Base-by-base conservation (phyloP, 2,329 filamentous ascomycete species). In the Colletotrichum musicola region DNA sequence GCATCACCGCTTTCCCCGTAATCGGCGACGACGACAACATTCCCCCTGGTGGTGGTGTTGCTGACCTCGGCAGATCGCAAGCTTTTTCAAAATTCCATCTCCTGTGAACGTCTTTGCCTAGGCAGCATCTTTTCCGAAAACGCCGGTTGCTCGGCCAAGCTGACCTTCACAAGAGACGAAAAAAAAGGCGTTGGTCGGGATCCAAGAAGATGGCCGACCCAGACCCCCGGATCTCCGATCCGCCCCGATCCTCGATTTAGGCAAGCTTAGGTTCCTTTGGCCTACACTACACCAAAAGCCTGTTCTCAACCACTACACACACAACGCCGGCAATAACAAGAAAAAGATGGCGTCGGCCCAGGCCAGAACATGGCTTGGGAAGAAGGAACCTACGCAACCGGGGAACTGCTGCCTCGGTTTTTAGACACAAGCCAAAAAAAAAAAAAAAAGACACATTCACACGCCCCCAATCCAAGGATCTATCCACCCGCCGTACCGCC, bases 201-300 rank as follows among this genome's bases (percentile, higher is more conserved):
- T 35, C 30, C 30, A 35, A 35, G 20, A 25, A 25, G 30, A 35
- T 30, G 27, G 56, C 56, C 35, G 27, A 53, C 27, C 62, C 62
- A 60, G 38, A 13, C 40, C 14, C 53, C 38, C 54, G 46, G 40
- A 63, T 58, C 53, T 44, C 51, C 64, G 64, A 64, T 64, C 53
- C 38, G 47, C 44, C 59, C 59, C 64, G 64, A 58, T 25, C 62
- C 42, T 42, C 18, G 20, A 20, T 35, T 35, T 35, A 10, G 30
- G 30, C 30, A 35, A 35, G 30, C 30, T 9, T 9, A 35, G 30
- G 30, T 35, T 35, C 9, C 30, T 10, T 35, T 3, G 2, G 2
- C 10, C 7, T 10, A 10, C 30, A 35, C 27, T 30, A 7, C 27
- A 9, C 27, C 6, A 30, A 35, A 35, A 35, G 30, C 30, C 30